Evolutionary conservation across 306 rosid species (phyloP), one percentile per base, ranked within the genome.

Genomic region (Herpetospermum pedunculosum): DNA sequence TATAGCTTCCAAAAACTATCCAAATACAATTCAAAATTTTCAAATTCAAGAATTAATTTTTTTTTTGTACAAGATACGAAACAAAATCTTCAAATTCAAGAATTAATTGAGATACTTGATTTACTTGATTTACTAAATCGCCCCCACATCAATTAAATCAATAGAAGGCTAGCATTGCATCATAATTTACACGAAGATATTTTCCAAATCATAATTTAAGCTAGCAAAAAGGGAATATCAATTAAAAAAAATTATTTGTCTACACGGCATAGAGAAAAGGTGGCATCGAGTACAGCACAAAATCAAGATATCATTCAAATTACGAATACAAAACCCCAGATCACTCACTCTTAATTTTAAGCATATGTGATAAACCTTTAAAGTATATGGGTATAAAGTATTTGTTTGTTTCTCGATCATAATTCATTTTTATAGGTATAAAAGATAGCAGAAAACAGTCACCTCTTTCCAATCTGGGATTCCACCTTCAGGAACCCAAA

Each of bases 401-500:
- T 8, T 23, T 38, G 48, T 12, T 67, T 21, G 23, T 67, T 67
- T 62, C n/a, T 23, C 19, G n/a, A 38, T 23, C 34, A 67, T 11
- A 67, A 77, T 87, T 80, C 75, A 74, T 73, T 85, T 25, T 77
- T 38, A 76, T 72, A 83, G 85, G 80, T 74, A 87, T 77, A 79
- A 75, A 83, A 74, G 82, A 86, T 85, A 79, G 77, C 74, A 85
- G 77, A 70, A 89, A 92, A 87, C 78, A 54, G 87, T 94, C 98
- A 94, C 98, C 96, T 94, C 98, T 94, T 94, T 94, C 98, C 98
- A 94, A 87, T 91, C 95, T 84, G 95, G 97, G 84, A 94, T 94
- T 94, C 98, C 98, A 85, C 98, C 97, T 78, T 91, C 98, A 71
- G 98, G 98, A 91, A 94, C 98, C 98, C 98, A 94, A 89, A 89